These are phyloP conservation scores for Suillus clintonianus DNA, from an alignment of 768 basidiomycete species.

Conservation along the genomic window DNA sequence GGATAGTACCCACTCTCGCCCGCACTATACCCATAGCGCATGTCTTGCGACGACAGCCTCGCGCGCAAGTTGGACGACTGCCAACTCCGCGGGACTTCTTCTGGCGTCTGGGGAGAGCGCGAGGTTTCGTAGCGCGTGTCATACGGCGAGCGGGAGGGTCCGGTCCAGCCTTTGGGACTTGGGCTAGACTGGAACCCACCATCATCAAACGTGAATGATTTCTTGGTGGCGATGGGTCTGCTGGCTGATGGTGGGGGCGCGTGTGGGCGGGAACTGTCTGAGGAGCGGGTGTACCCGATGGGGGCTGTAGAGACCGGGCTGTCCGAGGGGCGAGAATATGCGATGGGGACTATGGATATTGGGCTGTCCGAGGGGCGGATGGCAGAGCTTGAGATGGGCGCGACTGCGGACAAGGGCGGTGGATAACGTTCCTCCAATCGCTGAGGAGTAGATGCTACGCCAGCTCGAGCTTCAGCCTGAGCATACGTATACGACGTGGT, in stretches of 20 bases:
- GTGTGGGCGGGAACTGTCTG: slow-evolving; percentile 17
- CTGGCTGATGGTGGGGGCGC: slow-evolving; percentile 30
- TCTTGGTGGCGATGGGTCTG: slow-evolving; percentile 31
- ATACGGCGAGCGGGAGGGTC: slow-evolving; percentile 23
- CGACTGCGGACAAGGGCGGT: slow-evolving; percentile 8
- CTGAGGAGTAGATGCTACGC: slow-evolving; percentile 1
- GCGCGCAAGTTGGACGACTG: slow-evolving; percentile 27
- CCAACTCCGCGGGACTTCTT: slow-evolving; percentile 31
- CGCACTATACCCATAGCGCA: slow-evolving; percentile 23
- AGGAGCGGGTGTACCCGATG: slow-evolving; percentile 9
- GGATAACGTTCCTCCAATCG: slow-evolving; percentile 19
- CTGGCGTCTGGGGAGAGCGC: slow-evolving; percentile 32
- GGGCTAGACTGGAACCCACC: slow-evolving; percentile 26
- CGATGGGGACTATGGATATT: not conserved
- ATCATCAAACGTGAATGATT: slow-evolving; percentile 24
- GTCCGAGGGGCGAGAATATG: not conserved
- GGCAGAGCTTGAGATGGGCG: slow-evolving; percentile 16
- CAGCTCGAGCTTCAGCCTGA: slow-evolving; percentile 26
- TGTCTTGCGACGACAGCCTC: slow-evolving; percentile 33
- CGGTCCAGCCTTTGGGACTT: slow-evolving; percentile 21
- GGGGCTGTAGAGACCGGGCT: slow-evolving; percentile 11
- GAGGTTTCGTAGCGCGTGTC: slow-evolving; percentile 30
- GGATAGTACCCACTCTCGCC: slow-evolving; percentile 17
- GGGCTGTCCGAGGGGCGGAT: not conserved
- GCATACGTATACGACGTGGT: slow-evolving; percentile 10